A percentile compares a stretch with the other conserved stretches of the same genome.
Conservation (phyloP, 371 early-diverging fungal species). For the Syncephalastrum contaminatum region DNA sequence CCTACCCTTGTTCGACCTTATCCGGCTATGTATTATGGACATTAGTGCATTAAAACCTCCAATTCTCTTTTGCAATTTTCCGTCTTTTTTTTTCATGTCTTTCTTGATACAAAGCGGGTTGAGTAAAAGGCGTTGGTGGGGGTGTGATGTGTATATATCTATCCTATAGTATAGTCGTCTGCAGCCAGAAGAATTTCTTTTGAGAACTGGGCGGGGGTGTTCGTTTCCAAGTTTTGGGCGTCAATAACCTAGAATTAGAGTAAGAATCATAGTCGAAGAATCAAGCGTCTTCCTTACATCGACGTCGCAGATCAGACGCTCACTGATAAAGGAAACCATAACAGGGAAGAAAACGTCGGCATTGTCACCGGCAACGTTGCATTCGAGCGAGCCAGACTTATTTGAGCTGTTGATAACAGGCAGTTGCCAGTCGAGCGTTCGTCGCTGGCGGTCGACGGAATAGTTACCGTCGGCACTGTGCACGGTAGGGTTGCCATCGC, state of each 20-base stretch:
- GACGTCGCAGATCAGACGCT: conserved; percentile 71
- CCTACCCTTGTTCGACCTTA: conserved; percentile 22
- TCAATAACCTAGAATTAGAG: conserved; percentile 28
- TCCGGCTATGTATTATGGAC: conserved; percentile 39
- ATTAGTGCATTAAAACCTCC: conserved; percentile 8
- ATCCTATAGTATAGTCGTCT: conserved; percentile 74
- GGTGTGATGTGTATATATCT: conserved; percentile 17
- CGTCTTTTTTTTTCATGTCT: too few species aligned
- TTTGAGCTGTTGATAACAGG: conserved; percentile 77
- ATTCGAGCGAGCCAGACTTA: conserved; percentile 83
- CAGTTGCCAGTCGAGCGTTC: conserved; percentile 85
- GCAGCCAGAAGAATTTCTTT: conserved; percentile 64
- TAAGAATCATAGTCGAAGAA: conserved; percentile 11
- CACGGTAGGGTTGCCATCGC: conserved; percentile 62
- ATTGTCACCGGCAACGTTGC: conserved; percentile 79
- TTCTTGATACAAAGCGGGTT: too few species aligned
- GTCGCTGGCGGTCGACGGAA: conserved; percentile 66
- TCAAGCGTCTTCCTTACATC: conserved; percentile 52
- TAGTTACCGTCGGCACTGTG: conserved; percentile 82
- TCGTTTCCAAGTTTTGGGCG: conserved; percentile 56
- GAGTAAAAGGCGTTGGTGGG: too few species aligned
- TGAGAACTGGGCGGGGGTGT: conserved; percentile 59
- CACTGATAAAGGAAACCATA: conserved; percentile 71
- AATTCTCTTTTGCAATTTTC: too few species aligned
- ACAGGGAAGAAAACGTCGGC: conserved; percentile 91